A percentile compares a stretch with the other conserved stretches of the same genome.
These are phyloP conservation scores for Paspalum vaginatum DNA, from an alignment of 176 grass and related monocot genomes.

Conservation along the genomic window DNA sequence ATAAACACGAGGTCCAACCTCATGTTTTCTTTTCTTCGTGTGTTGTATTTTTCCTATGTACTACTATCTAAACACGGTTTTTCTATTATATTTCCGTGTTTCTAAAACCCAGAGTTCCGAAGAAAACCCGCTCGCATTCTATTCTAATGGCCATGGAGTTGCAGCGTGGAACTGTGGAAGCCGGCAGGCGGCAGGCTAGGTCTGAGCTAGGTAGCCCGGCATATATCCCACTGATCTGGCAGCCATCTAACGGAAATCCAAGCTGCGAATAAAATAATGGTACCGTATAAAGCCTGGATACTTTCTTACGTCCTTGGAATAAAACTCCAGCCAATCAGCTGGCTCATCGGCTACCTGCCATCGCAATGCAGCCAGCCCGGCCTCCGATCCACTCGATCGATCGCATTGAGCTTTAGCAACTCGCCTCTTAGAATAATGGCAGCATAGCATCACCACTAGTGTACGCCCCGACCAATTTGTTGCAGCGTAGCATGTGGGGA, in stretches of 20 bases:
- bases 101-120: too few relatives aligned
- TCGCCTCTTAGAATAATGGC: constrained; percentile 36
- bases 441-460: background rate
- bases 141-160: too few relatives aligned
- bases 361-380: too few relatives aligned
- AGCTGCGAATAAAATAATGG: constrained; percentile 32
- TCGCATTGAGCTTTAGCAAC: constrained; percentile 35
- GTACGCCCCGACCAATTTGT: background rate
- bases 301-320: constrained; percentile 55
- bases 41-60: too few relatives aligned
- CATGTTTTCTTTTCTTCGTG: too few relatives aligned
- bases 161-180: background rate
- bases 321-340: constrained; percentile 47
- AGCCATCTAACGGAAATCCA: constrained; percentile 36
- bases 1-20: too few relatives aligned
- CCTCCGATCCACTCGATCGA: constrained; percentile 17
- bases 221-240: constrained; percentile 49
- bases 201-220: background rate
- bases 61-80: too few relatives aligned
- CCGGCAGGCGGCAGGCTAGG: background rate
- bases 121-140: too few relatives aligned
- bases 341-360: constrained; percentile 22
- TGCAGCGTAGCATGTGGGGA: constrained; percentile 8
- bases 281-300: constrained; percentile 41
- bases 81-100: too few relatives aligned